Evolutionary conservation across 2,329 filamentous ascomycete genomes (phyloP).

Genomic region (Trichoderma sp.): DNA sequence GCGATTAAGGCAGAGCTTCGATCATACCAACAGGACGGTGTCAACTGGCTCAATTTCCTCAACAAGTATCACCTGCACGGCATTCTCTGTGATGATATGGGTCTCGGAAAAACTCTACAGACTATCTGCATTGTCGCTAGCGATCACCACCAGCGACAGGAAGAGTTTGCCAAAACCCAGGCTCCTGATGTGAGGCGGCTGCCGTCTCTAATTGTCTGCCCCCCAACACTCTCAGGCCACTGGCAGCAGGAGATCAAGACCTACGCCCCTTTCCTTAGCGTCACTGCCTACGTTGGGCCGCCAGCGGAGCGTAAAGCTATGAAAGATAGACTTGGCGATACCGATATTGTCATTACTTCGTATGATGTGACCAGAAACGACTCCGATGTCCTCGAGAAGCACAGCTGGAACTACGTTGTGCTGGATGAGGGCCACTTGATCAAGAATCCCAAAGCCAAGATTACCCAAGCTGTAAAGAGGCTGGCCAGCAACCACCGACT

Average conservation of each 20-base stretch:
- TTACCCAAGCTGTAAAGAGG: constrained; percentile 86
- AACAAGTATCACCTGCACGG: constrained; percentile 98
- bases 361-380: constrained; percentile 98
- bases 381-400: constrained; percentile 73
- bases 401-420: constrained; percentile 96
- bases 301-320: constrained; percentile 75
- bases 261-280: constrained; percentile 90
- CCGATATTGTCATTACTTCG: constrained; percentile 93
- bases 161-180: constrained; percentile 82
- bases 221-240: constrained; percentile 91
- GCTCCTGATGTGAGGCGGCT: constrained; percentile 74
- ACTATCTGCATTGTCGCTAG: constrained; percentile 97
- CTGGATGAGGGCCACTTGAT: constrained; percentile 97
- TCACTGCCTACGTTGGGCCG: constrained; percentile 86
- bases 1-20: constrained; percentile 95
- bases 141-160: constrained; percentile 89
- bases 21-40: constrained; percentile 96
- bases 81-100: constrained; percentile 99
- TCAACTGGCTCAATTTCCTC: constrained; percentile 97
- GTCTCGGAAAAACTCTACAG: constrained; percentile 94
- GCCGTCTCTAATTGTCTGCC: constrained; percentile 92
- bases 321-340: constrained; percentile 65
- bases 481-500: constrained; percentile 89
- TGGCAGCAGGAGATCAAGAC: constrained; percentile 98
- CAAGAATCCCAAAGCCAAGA: constrained; percentile 98